Percentiles rank a stretch among this genome's conserved stretches.
Evolutionary conservation across 140 eudicot species (phyloP).

Genomic region (Senecio squalidus): DNA sequence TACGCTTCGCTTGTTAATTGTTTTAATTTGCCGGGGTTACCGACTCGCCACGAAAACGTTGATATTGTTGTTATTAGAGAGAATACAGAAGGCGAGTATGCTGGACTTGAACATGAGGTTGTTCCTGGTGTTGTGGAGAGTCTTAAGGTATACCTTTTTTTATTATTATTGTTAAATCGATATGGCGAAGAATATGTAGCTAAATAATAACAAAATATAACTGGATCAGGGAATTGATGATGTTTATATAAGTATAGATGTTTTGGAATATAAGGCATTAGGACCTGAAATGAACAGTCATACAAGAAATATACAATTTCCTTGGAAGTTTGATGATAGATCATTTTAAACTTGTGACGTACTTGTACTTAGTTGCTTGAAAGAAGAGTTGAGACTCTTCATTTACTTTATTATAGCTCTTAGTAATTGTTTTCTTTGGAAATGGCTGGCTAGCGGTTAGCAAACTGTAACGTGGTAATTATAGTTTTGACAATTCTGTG

Average conservation of each 20-base stretch:
- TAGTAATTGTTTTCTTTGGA: neutral
- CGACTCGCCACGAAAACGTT: slow-evolving; percentile 77
- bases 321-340: neutral
- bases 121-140: slow-evolving; percentile 94
- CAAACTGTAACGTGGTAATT: neutral
- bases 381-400: neutral
- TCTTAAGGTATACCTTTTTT: slow-evolving; percentile 58
- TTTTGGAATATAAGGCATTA: no score
- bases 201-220: neutral
- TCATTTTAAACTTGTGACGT: neutral
- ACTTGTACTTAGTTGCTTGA: neutral
- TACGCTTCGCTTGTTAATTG: slow-evolving; percentile 85
- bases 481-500: neutral
- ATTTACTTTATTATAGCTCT: slow-evolving; percentile 1
- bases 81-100: slow-evolving; percentile 92
- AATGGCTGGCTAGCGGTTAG: neutral
- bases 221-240: neutral
- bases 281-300: no score
- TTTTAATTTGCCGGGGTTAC: slow-evolving; percentile 67
- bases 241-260: no score
- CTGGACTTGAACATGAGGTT: slow-evolving; percentile 91
- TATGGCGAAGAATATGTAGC: no score
- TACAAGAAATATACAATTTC: neutral
- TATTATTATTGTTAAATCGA: no score
- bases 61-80: slow-evolving; percentile 92